phyloP scores from a whole-genome alignment of 352 stramenopile species.

The Lagenidium sp. region DNA sequence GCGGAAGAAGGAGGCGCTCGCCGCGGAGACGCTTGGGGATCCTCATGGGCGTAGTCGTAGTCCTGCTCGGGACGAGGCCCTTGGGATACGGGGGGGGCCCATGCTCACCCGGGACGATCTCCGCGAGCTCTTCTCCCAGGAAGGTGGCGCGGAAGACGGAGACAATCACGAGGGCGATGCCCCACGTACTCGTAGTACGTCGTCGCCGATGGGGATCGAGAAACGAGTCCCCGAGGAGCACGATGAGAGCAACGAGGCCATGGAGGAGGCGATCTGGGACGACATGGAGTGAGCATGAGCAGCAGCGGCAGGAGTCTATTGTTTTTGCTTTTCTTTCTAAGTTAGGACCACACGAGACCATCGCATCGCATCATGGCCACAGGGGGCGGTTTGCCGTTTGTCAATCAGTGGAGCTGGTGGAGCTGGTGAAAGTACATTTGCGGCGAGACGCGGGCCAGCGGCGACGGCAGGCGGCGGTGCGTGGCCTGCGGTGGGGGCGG shows the following conservation, averaged over 20 bases:
- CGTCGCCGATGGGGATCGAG: neutral
- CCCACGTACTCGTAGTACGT: too few relatives aligned
- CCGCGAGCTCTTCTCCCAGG: slow-evolving; percentile 34
- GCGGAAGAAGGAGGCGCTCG: slow-evolving; percentile 78
- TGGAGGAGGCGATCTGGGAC: slow-evolving; percentile 13
- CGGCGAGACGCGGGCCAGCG: too few relatives aligned
- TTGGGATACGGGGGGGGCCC: slow-evolving; percentile 13
- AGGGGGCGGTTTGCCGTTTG: too few relatives aligned
- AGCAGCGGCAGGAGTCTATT: too few relatives aligned
- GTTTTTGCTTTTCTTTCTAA: too few relatives aligned
- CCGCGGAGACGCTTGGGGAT: slow-evolving; percentile 64
- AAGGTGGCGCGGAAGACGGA: slow-evolving; percentile 1
- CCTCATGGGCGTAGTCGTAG: too few relatives aligned
- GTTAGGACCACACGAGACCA: too few relatives aligned
- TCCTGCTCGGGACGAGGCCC: slow-evolving; percentile 7
- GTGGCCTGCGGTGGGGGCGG: too few relatives aligned
- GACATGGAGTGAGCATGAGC: slow-evolving; percentile 16
- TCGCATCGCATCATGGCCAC: too few relatives aligned
- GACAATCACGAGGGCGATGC: neutral
- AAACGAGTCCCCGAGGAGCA: neutral
- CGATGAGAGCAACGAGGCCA: neutral
- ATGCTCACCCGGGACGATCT: slow-evolving; percentile 35
- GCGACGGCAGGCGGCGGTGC: too few relatives aligned
- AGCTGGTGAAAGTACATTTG: too few relatives aligned
- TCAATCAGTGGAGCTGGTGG: too few relatives aligned